phyloP scores from a whole-genome alignment of 176 grass and related monocot genomes.

The Oryza coarctata region DNA sequence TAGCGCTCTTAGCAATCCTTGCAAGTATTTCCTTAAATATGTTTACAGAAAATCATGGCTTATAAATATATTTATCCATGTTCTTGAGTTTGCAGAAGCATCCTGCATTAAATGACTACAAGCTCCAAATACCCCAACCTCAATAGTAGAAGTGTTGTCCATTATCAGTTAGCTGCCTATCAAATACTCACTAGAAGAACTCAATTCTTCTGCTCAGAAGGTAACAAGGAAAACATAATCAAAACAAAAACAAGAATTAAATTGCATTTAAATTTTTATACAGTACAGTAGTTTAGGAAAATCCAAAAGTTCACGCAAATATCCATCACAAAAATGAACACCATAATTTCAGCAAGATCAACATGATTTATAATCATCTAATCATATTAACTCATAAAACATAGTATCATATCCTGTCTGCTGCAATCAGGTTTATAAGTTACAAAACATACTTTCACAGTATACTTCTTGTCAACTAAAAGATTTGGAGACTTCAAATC shows the following conservation, averaged over 20 bases:
- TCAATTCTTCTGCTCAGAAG: not conserved
- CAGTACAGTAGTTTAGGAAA: not conserved
- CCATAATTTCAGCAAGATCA: not conserved
- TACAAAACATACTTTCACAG: constrained; percentile 73
- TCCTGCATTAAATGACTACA: not conserved
- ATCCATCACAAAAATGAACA: not conserved
- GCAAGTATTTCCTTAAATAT: not conserved
- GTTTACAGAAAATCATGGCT: not conserved
- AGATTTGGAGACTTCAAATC: constrained; percentile 99
- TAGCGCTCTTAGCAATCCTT: not conserved
- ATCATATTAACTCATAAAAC: not conserved
- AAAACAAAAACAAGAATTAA: not conserved
- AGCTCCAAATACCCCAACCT: not conserved
- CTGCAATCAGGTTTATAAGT: not conserved
- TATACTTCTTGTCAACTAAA: constrained; percentile 97
- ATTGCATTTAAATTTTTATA: not conserved
- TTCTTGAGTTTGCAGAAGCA: not conserved
- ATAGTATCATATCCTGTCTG: not conserved
- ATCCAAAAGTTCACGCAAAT: not conserved
- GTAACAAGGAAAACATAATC: not conserved
- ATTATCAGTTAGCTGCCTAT: not conserved
- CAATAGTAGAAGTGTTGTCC: not conserved
- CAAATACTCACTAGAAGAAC: not conserved
- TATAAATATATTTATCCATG: not conserved
- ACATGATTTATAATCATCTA: not conserved